phyloP scores from a whole-genome alignment of 2,329 filamentous ascomycete genomes.

The Coniochaeta prunicola region DNA sequence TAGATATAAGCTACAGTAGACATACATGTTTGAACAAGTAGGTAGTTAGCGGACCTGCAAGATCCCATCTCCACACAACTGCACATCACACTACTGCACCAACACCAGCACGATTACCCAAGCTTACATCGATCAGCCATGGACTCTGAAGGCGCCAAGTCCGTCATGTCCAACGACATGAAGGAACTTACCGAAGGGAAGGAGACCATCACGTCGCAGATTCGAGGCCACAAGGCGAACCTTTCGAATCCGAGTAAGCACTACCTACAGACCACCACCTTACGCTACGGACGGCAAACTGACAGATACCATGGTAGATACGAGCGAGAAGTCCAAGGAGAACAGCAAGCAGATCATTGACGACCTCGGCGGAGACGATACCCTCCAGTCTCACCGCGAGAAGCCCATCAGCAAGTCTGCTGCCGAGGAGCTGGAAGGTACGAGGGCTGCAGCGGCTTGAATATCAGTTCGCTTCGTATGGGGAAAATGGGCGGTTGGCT shows the following conservation, averaged over 20 bases:
- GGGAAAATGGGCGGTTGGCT: no score
- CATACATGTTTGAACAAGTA: no score
- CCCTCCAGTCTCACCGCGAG: constrained; percentile 32
- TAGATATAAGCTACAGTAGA: no score
- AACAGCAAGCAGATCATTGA: constrained; percentile 32
- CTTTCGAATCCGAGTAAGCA: constrained; percentile 36
- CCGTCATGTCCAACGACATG: constrained; percentile 32
- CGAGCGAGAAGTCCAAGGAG: constrained; percentile 36
- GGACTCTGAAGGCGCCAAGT: constrained; percentile 29
- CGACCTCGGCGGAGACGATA: constrained; percentile 32
- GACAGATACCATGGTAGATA: constrained; percentile 22
- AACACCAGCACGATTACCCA: no score
- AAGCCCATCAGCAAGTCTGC: constrained; percentile 33
- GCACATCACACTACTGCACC: no score
- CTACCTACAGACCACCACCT: background rate
- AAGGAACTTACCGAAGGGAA: constrained; percentile 26
- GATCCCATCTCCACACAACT: no score
- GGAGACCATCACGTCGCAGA: constrained; percentile 17
- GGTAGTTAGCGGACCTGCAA: no score
- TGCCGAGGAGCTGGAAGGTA: constrained; percentile 30
- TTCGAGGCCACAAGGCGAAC: constrained; percentile 37
- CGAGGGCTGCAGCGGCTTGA: constrained; percentile 18
- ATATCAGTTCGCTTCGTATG: background rate
- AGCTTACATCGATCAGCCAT: constrained; percentile 14
- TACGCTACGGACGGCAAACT: background rate